Percentiles rank a stretch among this genome's conserved stretches.
Conservation (phyloP, 441 rosid genomes). For the Jatropha multifida region DNA sequence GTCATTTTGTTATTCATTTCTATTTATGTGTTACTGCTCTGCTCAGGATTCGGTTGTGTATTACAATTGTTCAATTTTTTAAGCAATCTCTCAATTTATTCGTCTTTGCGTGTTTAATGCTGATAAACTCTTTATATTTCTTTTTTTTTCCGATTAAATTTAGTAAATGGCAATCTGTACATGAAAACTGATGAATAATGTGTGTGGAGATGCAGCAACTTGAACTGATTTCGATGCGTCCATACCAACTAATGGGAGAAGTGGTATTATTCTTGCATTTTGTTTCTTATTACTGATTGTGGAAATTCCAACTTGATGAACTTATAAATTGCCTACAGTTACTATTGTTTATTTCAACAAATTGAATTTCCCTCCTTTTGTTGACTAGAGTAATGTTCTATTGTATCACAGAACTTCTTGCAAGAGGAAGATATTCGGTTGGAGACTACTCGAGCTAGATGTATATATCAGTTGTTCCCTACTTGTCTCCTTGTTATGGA, state of each 20-base stretch:
- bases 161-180: neutral
- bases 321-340: too few relatives aligned
- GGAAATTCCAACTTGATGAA: too few relatives aligned
- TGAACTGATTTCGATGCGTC: constrained; percentile 18
- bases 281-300: neutral
- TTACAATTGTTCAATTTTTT: neutral
- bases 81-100: too few relatives aligned
- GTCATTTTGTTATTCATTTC: neutral
- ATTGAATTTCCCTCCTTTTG: neutral
- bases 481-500: constrained; percentile 6
- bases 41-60: neutral
- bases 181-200: neutral
- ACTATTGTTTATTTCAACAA: too few relatives aligned
- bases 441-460: constrained; percentile 83
- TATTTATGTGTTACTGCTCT: neutral
- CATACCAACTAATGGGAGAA: constrained; percentile 48
- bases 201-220: constrained; percentile 24
- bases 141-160: neutral
- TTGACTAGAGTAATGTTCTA: constrained; percentile 8
- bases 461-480: constrained; percentile 34
- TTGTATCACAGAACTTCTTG: constrained; percentile 51
- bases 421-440: constrained; percentile 64
- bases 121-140: neutral
- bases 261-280: constrained; percentile 34
- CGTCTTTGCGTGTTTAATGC: neutral